Conservation (phyloP, 2,329 filamentous ascomycete species). For the Ceratocystis alfenasii region DNA sequence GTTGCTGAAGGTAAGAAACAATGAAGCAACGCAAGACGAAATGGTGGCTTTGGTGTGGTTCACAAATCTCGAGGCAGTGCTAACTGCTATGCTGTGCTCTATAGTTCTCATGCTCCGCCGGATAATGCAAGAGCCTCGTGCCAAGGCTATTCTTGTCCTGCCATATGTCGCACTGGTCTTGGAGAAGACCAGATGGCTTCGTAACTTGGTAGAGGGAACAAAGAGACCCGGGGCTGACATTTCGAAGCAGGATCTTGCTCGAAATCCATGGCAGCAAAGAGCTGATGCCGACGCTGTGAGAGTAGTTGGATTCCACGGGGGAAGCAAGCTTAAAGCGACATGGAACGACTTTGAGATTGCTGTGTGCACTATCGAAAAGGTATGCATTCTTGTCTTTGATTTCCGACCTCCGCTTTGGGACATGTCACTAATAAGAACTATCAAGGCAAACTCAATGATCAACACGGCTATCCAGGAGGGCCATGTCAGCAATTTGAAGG, state of each 20-base stretch:
- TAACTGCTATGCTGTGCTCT: conserved; percentile 11
- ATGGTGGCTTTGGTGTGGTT: neutral
- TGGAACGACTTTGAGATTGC: conserved; percentile 69
- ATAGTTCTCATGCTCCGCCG: conserved; percentile 60
- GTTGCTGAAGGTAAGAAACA: conserved; percentile 47
- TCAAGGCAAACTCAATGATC: conserved; percentile 59
- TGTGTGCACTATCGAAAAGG: conserved; percentile 69
- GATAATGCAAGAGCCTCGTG: conserved; percentile 48
- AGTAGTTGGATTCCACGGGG: conserved; percentile 63
- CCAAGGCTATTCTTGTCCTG: conserved; percentile 60
- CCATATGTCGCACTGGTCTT: conserved; percentile 71
- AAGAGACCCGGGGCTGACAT: conserved; percentile 30
- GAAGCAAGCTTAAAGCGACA: conserved; percentile 51
- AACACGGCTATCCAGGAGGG: conserved; percentile 63
- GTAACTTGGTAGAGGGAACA: conserved; percentile 52
- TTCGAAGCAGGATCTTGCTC: conserved; percentile 29
- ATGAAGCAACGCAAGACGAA: neutral
- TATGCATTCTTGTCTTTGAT: conserved; percentile 20
- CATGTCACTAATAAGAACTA: conserved; percentile 14
- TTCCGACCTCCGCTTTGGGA: neutral
- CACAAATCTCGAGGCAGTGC: neutral
- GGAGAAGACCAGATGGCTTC: conserved; percentile 65
- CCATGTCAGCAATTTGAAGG: conserved; percentile 49
- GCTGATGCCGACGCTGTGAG: conserved; percentile 48
- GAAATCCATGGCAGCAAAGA: conserved; percentile 41